These are phyloP conservation scores for Vitis hybrid DNA, from an alignment of 177 flowering plant genomes.

Conservation along the genomic window DNA sequence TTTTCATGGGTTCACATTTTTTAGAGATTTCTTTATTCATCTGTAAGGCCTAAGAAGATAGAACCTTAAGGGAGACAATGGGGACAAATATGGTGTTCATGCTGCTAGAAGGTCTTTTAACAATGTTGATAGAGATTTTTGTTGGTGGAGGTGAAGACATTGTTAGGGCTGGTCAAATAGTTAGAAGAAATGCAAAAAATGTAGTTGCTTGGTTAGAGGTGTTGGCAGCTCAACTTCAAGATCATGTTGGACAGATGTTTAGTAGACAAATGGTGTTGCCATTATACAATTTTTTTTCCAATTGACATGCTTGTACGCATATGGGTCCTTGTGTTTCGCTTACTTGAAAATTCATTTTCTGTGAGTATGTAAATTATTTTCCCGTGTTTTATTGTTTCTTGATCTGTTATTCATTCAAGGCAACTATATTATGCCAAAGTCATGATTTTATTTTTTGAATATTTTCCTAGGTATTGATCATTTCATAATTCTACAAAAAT, in stretches of 20 bases:
- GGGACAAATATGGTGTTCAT: background rate
- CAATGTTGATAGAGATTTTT: background rate
- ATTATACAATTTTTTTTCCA: background rate
- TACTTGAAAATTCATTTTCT: constrained; percentile 1
- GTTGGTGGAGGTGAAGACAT: background rate
- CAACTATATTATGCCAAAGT: too few species aligned
- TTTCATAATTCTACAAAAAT: too few species aligned
- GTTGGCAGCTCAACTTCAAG: background rate
- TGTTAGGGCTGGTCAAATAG: background rate
- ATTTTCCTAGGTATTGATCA: too few species aligned
- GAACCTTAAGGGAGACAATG: too few species aligned
- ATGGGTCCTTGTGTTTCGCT: background rate
- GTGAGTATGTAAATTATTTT: background rate
- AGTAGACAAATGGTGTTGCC: background rate
- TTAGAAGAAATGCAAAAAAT: background rate
- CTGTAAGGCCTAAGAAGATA: too few species aligned
- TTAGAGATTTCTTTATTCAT: background rate
- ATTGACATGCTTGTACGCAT: background rate
- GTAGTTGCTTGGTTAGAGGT: background rate
- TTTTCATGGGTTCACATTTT: background rate
- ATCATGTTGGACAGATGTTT: too few species aligned
- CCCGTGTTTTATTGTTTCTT: background rate
- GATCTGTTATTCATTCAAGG: too few species aligned
- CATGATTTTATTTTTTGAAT: too few species aligned
- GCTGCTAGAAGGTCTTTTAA: background rate